phyloP scores from a whole-genome alignment of 257 asterid genomes.

The Solanum arcanum region DNA sequence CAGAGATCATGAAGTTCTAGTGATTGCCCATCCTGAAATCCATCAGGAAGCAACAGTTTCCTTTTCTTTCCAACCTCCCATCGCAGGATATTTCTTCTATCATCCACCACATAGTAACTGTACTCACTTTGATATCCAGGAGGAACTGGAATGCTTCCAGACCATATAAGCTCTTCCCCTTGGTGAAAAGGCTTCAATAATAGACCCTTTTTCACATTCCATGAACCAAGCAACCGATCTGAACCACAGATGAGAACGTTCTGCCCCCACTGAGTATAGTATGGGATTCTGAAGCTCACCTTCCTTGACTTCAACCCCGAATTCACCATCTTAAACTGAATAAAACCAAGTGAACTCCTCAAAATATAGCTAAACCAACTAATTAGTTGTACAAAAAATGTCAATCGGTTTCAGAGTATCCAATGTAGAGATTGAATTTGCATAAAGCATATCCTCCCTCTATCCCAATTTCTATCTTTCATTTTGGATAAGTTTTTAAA shows the following conservation, averaged over 20 bases:
- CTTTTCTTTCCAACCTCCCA: slow-evolving; percentile 80
- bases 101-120: slow-evolving; percentile 88
- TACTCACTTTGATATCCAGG: slow-evolving; percentile 55
- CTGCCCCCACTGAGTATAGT: slow-evolving; percentile 91
- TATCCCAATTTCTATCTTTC: no score
- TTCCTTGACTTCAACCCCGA: slow-evolving; percentile 48
- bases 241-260: slow-evolving; percentile 80
- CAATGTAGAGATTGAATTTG: not conserved
- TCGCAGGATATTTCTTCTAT: slow-evolving; percentile 54
- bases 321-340: slow-evolving; percentile 43
- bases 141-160: slow-evolving; percentile 51
- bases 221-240: slow-evolving; percentile 70
- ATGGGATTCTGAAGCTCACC: slow-evolving; percentile 71
- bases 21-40: slow-evolving; percentile 54
- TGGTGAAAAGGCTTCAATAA: slow-evolving; percentile 66
- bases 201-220: slow-evolving; percentile 89
- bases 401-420: not conserved
- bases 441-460: not conserved
- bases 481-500: no score
- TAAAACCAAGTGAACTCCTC: not conserved
- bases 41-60: slow-evolving; percentile 50
- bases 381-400: not conserved
- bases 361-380: slow-evolving; percentile 8
- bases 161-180: slow-evolving; percentile 86
- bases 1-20: slow-evolving; percentile 88